phyloP scores from a whole-genome alignment of 352 stramenopile genomes.

The Globisporangium spinosum region DNA sequence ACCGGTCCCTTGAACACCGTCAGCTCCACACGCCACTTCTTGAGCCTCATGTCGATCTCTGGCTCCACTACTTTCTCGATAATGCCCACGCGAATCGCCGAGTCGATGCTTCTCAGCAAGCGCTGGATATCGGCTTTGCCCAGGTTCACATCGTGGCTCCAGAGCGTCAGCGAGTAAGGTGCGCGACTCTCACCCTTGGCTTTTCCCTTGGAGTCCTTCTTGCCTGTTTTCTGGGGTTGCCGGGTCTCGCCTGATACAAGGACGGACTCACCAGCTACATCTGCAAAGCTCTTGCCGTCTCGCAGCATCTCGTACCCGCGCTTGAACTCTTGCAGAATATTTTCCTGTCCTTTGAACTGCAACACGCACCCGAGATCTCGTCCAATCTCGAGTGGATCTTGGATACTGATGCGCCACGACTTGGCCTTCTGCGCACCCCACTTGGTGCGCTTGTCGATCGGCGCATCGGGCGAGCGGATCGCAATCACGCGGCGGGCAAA shows the following conservation, averaged over 20 bases:
- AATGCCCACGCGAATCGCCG: slow-evolving; percentile 32
- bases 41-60: slow-evolving; percentile 15
- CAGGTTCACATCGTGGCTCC: slow-evolving; percentile 33
- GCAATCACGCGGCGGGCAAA: slow-evolving; percentile 92
- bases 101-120: slow-evolving; percentile 36
- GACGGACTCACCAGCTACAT: slow-evolving; percentile 23
- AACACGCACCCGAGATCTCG: slow-evolving; percentile 82
- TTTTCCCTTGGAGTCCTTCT: slow-evolving; percentile 19
- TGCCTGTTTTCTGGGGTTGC: background rate
- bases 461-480: slow-evolving; percentile 62
- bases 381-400: slow-evolving; percentile 76
- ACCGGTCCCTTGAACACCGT: slow-evolving; percentile 9
- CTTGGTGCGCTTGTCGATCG: slow-evolving; percentile 31
- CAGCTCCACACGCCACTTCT: slow-evolving; percentile 39
- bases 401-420: slow-evolving; percentile 81
- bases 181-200: slow-evolving; percentile 1
- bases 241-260: background rate
- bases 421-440: slow-evolving; percentile 54
- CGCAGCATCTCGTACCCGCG: slow-evolving; percentile 49
- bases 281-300: slow-evolving; percentile 47
- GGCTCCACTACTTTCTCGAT: slow-evolving; percentile 19
- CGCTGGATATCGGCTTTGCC: slow-evolving; percentile 26
- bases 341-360: slow-evolving; percentile 56
- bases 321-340: slow-evolving; percentile 60
- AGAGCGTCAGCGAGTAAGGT: slow-evolving; percentile 34